Conservation (phyloP, 441 rosid species). For the Syzygium syzygioides region DNA sequence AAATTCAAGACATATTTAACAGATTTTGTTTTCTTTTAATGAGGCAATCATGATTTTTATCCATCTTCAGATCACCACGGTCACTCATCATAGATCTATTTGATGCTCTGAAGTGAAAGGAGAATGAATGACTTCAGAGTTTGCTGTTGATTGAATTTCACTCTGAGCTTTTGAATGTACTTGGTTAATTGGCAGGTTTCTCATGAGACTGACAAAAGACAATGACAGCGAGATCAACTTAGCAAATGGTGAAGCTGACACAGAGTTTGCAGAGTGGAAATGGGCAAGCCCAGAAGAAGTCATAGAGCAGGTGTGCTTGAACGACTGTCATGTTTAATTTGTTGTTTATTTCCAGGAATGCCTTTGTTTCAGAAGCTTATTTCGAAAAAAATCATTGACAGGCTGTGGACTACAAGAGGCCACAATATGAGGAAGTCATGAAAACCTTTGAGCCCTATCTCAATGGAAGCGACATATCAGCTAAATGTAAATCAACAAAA, state of each 20-base stretch:
- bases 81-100: background rate
- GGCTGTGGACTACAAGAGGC: constrained; percentile 99
- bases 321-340: background rate
- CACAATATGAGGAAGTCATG: constrained; percentile 86
- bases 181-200: constrained; percentile 47
- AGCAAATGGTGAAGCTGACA: constrained; percentile 67
- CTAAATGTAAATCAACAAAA: constrained; percentile 86
- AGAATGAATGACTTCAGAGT: background rate
- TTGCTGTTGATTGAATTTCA: background rate
- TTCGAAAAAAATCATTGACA: constrained; percentile 14
- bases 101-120: background rate
- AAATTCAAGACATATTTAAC: too few relatives aligned
- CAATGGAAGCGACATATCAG: constrained; percentile 40
- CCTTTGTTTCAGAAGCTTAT: background rate
- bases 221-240: constrained; percentile 76
- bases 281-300: constrained; percentile 89
- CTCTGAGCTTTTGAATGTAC: background rate
- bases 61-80: background rate
- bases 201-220: constrained; percentile 61
- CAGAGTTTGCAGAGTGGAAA: constrained; percentile 95
- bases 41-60: background rate
- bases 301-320: constrained; percentile 49
- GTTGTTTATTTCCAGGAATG: background rate
- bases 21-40: background rate
- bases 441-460: constrained; percentile 66